Conservation (phyloP, 352 stramenopile species). For the Blastocystis sp. region DNA sequence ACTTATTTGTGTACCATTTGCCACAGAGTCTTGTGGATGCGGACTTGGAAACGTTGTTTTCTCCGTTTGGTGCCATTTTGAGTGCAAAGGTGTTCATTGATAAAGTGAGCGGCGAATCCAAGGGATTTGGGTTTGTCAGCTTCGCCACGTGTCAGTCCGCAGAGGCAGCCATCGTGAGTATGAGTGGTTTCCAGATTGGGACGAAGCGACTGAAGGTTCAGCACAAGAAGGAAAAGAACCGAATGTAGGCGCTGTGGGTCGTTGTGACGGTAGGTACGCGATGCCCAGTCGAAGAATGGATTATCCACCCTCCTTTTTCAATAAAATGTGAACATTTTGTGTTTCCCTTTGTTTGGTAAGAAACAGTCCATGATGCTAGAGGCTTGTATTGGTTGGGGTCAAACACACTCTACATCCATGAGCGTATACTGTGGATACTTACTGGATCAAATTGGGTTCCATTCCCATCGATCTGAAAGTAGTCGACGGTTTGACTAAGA, state of each 20-base stretch:
- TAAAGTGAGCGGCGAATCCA: slow-evolving; percentile 89
- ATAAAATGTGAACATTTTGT: background rate
- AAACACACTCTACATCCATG: background rate
- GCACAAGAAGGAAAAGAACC: slow-evolving; percentile 70
- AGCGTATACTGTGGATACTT: background rate
- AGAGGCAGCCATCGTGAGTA: slow-evolving; percentile 85
- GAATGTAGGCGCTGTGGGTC: background rate
- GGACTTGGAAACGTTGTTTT: slow-evolving; percentile 87
- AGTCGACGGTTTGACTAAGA: slow-evolving; percentile 11
- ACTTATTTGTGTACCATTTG: slow-evolving; percentile 96
- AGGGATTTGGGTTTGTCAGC: slow-evolving; percentile 89
- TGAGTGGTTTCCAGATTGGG: slow-evolving; percentile 97
- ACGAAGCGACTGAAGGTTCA: slow-evolving; percentile 93
- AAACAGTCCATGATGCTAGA: background rate
- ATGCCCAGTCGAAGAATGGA: background rate
- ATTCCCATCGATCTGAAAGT: slow-evolving; percentile 44
- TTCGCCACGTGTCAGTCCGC: slow-evolving; percentile 84
- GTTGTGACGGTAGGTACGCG: too few relatives aligned
- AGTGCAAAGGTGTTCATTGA: slow-evolving; percentile 75
- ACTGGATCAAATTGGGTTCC: slow-evolving; percentile 49
- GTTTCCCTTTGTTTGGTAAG: too few relatives aligned
- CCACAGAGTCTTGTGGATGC: slow-evolving; percentile 88
- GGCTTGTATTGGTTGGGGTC: background rate
- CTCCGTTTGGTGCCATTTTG: slow-evolving; percentile 89
- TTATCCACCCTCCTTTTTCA: background rate